phyloP scores from a whole-genome alignment of 352 stramenopile species.

The Globisporangium nagaii region DNA sequence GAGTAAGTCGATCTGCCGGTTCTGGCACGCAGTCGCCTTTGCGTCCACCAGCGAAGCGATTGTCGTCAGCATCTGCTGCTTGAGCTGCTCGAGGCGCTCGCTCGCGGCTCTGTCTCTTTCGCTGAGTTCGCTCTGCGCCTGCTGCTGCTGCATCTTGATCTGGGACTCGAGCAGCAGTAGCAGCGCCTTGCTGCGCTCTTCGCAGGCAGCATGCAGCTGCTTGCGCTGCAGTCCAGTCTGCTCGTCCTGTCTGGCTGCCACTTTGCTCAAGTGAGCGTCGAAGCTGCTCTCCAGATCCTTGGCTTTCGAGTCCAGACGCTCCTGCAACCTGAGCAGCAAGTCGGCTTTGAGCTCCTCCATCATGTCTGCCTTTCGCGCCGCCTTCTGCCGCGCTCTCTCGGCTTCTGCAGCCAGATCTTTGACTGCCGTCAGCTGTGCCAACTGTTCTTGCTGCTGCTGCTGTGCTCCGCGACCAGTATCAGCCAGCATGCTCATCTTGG shows the following conservation, averaged over 20 bases:
- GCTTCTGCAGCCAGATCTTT: constrained; percentile 7
- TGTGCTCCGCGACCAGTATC: constrained; percentile 3
- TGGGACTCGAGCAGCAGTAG: constrained; percentile 6
- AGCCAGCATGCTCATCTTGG: constrained; percentile 23
- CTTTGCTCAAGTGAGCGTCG: not conserved
- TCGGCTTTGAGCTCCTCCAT: not conserved
- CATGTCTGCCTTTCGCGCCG: constrained; percentile 12
- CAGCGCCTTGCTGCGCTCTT: not conserved
- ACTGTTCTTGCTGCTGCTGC: constrained; percentile 1
- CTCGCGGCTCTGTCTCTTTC: not conserved
- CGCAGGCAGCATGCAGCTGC: not conserved
- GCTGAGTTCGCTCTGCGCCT: constrained; percentile 12
- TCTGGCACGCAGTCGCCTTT: constrained; percentile 19
- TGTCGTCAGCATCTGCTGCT: constrained; percentile 14
- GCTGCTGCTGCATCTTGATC: constrained; percentile 15
- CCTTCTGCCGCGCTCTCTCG: constrained; percentile 15
- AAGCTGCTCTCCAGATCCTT: constrained; percentile 11
- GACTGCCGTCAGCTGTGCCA: not conserved
- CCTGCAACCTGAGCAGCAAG: not conserved
- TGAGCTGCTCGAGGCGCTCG: constrained; percentile 7
- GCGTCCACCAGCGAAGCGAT: constrained; percentile 18
- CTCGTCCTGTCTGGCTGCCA: not conserved
- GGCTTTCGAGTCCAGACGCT: constrained; percentile 1
- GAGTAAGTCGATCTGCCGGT: constrained; percentile 22
- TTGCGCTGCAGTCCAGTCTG: not conserved